phyloP scores from a whole-genome alignment of 495 filamentous ascomycete genomes.

The Lepraria neglecta region DNA sequence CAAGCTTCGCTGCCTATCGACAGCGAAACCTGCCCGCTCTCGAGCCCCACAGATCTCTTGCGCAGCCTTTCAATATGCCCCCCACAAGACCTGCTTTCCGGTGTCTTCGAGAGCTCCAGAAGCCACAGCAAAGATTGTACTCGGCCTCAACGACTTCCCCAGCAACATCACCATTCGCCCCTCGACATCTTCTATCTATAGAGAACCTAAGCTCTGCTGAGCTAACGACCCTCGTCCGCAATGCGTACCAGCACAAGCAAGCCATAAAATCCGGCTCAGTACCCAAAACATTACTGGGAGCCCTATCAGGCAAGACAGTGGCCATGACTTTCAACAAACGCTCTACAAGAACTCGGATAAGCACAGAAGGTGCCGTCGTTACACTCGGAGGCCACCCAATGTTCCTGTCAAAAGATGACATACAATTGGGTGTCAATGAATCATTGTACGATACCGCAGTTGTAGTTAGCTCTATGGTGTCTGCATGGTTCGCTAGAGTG shows the following conservation, averaged over 20 bases:
- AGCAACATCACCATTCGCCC: constrained; percentile 45
- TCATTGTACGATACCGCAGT: constrained; percentile 80
- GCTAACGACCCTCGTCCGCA: constrained; percentile 71
- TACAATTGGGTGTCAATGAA: constrained; percentile 93
- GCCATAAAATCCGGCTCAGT: constrained; percentile 66
- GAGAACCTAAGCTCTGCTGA: constrained; percentile 74
- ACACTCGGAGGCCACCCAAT: constrained; percentile 86
- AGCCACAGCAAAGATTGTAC: constrained; percentile 8
- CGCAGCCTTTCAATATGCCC: constrained; percentile 4
- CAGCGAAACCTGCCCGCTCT: background rate
- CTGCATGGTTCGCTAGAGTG: constrained; percentile 83
- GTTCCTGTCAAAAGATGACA: constrained; percentile 92
- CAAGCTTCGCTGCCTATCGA: background rate
- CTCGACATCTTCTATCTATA: constrained; percentile 84
- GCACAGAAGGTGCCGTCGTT: constrained; percentile 79
- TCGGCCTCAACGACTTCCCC: constrained; percentile 19
- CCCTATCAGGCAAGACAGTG: constrained; percentile 68
- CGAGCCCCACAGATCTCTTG: background rate
- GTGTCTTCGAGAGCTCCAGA: constrained; percentile 11
- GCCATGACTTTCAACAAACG: constrained; percentile 96
- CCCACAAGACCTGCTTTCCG: background rate
- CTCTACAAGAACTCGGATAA: constrained; percentile 85
- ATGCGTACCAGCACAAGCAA: constrained; percentile 69
- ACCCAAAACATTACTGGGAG: constrained; percentile 49
- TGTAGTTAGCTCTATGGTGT: constrained; percentile 88